Evolutionary conservation across 75 land plant genomes (phyloP), one percentile per base, ranked within the genome.

Genomic region (Larix kaempferi): DNA sequence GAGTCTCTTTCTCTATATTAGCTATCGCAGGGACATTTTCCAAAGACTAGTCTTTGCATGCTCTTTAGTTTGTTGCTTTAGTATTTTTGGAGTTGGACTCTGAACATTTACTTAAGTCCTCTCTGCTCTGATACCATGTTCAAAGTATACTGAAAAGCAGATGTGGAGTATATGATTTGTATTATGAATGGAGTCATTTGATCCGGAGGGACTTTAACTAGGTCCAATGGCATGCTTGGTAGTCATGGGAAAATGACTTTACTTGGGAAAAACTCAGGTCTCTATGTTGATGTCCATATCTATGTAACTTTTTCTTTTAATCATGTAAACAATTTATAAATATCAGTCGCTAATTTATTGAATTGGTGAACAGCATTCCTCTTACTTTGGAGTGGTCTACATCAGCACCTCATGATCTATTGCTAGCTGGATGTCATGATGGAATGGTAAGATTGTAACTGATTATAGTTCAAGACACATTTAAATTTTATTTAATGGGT

Each of bases 351-450:
- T 67, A 39, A 67, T 41, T 39, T 10, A 39, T 39, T 74, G 35
- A 67, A 3, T 62, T 82, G 56, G 74, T 58, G 3, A 71, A 61
- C 90, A 97, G 99, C 85, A 89, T 97, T 77, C 99, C 99, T 73
- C 83, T 97, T 58, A 87, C 94, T 61, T 56, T 97, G 80, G 99
- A 94, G 81, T 97, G 99, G 99, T 94, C 99, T 71, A 39, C 90
- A 22, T 85, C 89, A 61, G 57, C 64, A 39, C 91, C 93, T n/a
- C 88, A 91, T 86, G 89, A 94, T 79, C 61, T 88, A 59, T 56
- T 97, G 71, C 75, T 97, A 29, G 99, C 84, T 81, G 99, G 98
- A 41, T 97, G 95, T 80, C 99, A 97, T 83, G 99, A 97, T 90
- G 99, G 98, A 79, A 84, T 87, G 73, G 98, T 95, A 86, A 86